Conservation (phyloP, 2,329 filamentous ascomycete genomes). For the Bipolaris oryzae region DNA sequence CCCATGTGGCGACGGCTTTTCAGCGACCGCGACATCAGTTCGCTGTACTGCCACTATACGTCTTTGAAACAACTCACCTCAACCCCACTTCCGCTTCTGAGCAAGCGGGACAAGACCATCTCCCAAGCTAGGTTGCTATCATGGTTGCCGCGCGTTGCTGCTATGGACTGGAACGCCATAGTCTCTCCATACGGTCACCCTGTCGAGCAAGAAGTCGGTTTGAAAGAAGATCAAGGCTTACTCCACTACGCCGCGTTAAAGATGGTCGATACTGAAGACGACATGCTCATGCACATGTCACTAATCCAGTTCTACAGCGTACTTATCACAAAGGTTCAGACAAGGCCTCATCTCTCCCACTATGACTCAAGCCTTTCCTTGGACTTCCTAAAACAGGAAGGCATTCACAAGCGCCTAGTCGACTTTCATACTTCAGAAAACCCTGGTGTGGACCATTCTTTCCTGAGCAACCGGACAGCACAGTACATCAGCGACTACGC, state of each 20-base stretch:
- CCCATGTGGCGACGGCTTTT: constrained; percentile 68
- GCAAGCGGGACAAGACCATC: constrained; percentile 61
- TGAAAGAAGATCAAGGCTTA: constrained; percentile 49
- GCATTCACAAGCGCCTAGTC: constrained; percentile 58
- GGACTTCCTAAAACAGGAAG: constrained; percentile 59
- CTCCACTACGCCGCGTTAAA: constrained; percentile 61
- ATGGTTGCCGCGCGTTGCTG: constrained; percentile 60
- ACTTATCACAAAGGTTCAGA: constrained; percentile 54
- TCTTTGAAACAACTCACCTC: constrained; percentile 51
- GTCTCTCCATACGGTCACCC: constrained; percentile 58
- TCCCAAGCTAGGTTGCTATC: constrained; percentile 66
- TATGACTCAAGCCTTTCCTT: constrained; percentile 52
- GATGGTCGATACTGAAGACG: constrained; percentile 62
- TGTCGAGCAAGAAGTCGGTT: constrained; percentile 54
- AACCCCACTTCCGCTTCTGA: constrained; percentile 45
- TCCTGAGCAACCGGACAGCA: constrained; percentile 61
- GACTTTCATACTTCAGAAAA: constrained; percentile 57
- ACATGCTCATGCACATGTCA: constrained; percentile 66
- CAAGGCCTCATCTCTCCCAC: constrained; percentile 42
- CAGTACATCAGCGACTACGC: constrained; percentile 65
- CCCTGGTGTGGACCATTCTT: constrained; percentile 59
- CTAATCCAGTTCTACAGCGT: constrained; percentile 63
- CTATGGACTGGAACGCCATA: constrained; percentile 62
- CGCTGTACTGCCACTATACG: constrained; percentile 62
- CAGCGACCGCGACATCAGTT: constrained; percentile 64